A percentile compares a stretch with the other conserved stretches of the same genome.
Evolutionary conservation across 1,284 basidiomycete species (phyloP).

Genomic region (Fomitopsis schrenkii): DNA sequence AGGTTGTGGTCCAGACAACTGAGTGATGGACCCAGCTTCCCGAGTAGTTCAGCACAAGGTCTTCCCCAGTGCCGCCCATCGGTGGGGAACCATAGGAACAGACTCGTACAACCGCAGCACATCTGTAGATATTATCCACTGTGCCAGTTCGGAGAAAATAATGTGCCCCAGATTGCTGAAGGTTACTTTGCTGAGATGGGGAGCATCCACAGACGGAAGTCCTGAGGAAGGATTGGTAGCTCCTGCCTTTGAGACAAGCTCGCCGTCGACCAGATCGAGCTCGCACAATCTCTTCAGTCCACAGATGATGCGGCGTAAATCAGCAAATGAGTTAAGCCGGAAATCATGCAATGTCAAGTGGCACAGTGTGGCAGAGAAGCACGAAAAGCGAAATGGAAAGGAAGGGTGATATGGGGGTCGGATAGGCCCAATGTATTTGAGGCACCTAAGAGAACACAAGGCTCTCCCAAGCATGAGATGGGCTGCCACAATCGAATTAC

Average conservation of each 20-base stretch:
- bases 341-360: neutral
- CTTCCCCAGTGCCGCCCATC: no score
- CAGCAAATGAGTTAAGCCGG: neutral
- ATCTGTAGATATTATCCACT: no score
- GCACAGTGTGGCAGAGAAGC: neutral
- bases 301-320: neutral
- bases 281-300: neutral
- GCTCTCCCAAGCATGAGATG: no score
- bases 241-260: neutral
- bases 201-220: neutral
- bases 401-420: neutral
- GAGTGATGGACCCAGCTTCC: no score
- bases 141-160: no score
- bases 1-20: no score
- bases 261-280: neutral
- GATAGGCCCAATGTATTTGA: neutral
- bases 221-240: neutral
- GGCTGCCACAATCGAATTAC: no score
- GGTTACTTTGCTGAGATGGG: neutral
- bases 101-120: no score
- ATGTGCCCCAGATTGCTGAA: no score
- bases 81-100: no score
- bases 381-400: neutral
- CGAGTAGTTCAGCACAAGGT: no score
- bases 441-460: neutral